These are phyloP conservation scores for Xylariaceae sp. DNA, from an alignment of 2,329 filamentous ascomycete genomes.

Conservation along the genomic window DNA sequence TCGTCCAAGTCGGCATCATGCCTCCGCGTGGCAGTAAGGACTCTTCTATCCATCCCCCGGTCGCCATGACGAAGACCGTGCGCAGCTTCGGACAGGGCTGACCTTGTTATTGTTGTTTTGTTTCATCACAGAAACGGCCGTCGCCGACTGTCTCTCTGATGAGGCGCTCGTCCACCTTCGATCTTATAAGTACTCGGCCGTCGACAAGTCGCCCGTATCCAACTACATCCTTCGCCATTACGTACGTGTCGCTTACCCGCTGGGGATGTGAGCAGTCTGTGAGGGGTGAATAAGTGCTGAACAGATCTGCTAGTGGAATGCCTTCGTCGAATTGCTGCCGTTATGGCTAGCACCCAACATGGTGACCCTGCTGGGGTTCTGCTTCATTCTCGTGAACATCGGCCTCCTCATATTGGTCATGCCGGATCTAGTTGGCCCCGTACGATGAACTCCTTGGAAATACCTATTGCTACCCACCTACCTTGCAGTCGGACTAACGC, in stretches of 20 bases:
- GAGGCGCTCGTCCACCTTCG: slow-evolving; percentile 88
- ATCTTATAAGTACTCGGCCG: slow-evolving; percentile 93
- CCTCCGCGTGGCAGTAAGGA: slow-evolving; percentile 36
- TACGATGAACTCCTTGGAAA: slow-evolving; percentile 41
- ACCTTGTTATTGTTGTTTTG: slow-evolving; percentile 8
- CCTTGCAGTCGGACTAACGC: slow-evolving; percentile 4
- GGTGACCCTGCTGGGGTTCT: slow-evolving; percentile 92
- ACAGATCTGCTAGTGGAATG: slow-evolving; percentile 73
- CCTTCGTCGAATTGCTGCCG: slow-evolving; percentile 82
- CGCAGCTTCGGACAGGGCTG: slow-evolving; percentile 6
- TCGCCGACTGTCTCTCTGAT: slow-evolving; percentile 73
- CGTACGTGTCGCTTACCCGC: slow-evolving; percentile 51
- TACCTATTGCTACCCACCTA: not conserved
- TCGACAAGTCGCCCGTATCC: slow-evolving; percentile 92
- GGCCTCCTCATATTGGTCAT: slow-evolving; percentile 68
- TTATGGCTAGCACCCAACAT: slow-evolving; percentile 97
- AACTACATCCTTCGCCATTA: slow-evolving; percentile 92
- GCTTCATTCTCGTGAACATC: slow-evolving; percentile 86
- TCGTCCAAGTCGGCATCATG: slow-evolving; percentile 30
- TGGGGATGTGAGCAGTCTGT: not conserved
- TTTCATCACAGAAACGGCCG: slow-evolving; percentile 44
- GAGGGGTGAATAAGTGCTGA: slow-evolving; percentile 20
- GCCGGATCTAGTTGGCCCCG: slow-evolving; percentile 85
- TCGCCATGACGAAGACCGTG: not conserved
- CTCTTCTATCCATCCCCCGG: not conserved